Percentiles rank a stretch among this genome's conserved stretches.
Conservation (phyloP, 139 green algal species). For the Marvania coccoides region DNA sequence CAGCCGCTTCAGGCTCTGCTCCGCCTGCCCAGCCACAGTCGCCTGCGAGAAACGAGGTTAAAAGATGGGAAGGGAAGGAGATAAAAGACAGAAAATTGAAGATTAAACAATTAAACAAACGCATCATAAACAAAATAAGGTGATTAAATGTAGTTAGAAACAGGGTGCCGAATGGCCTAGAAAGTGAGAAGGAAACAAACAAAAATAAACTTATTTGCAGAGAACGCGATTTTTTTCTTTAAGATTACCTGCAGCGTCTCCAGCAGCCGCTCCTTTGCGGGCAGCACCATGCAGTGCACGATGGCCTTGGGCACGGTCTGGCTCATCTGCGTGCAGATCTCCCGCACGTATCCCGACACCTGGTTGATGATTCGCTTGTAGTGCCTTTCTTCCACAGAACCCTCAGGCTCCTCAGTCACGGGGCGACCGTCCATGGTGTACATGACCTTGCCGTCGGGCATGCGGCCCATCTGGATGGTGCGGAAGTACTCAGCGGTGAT, state of each 20-base stretch:
- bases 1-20: slow-evolving; percentile 62
- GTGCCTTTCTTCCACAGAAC: slow-evolving; percentile 42
- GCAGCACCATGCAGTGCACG: slow-evolving; percentile 75
- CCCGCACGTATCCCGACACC: slow-evolving; percentile 80
- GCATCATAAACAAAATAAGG: too few relatives aligned
- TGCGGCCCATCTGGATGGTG: slow-evolving; percentile 34
- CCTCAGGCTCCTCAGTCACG: slow-evolving; percentile 38
- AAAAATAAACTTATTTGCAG: too few relatives aligned
- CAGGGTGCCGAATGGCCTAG: too few relatives aligned
- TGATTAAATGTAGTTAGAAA: too few relatives aligned
- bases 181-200: too few relatives aligned
- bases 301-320: slow-evolving; percentile 89
- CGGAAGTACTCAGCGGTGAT: slow-evolving; percentile 86
- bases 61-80: too few relatives aligned
- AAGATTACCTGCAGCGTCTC: slow-evolving; percentile 57
- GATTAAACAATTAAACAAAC: too few relatives aligned
- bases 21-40: slow-evolving; percentile 67
- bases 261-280: slow-evolving; percentile 72
- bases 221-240: too few relatives aligned
- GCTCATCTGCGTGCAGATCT: slow-evolving; percentile 80
- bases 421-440: slow-evolving; percentile 37
- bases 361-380: slow-evolving; percentile 67
- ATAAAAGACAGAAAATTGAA: too few relatives aligned
- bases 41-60: too few relatives aligned
- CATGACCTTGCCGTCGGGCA: slow-evolving; percentile 40